phyloP scores from a whole-genome alignment of 129 eudicot species.

The Cynara cardunculus region DNA sequence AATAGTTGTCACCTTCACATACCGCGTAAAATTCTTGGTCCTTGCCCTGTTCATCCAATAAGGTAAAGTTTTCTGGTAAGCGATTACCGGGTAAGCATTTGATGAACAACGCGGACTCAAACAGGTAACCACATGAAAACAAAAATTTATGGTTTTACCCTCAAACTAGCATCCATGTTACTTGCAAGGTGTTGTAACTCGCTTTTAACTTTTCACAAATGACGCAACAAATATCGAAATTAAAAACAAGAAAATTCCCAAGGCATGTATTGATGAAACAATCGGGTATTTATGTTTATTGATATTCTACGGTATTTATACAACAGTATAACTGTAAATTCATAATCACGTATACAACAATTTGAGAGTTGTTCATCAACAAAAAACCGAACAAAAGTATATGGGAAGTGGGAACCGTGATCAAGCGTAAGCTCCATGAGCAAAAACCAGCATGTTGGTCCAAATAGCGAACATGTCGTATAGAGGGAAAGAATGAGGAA shows the following conservation, averaged over 20 bases:
- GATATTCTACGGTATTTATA: conserved; percentile 24
- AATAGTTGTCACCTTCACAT: no score
- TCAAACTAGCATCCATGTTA: no score
- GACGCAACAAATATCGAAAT: neutral
- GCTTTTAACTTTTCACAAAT: neutral
- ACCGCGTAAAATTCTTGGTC: no score
- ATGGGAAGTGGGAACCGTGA: neutral
- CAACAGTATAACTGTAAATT: conserved; percentile 24
- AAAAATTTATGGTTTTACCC: no score
- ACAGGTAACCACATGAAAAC: no score
- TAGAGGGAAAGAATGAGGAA: neutral
- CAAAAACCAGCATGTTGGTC: neutral
- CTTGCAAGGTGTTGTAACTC: neutral
- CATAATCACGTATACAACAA: conserved; percentile 29
- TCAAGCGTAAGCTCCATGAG: neutral
- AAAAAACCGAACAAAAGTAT: conserved; percentile 18
- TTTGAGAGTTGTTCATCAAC: conserved; percentile 17
- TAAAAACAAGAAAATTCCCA: neutral
- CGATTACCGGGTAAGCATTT: no score
- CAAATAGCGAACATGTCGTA: neutral
- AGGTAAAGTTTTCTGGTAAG: no score
- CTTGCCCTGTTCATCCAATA: no score
- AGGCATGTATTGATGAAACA: neutral
- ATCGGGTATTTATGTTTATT: conserved; percentile 20
- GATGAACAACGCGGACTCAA: no score